These are phyloP conservation scores for Suhomyces faveliae DNA, from an alignment of 805 yeast species.

Conservation along the genomic window DNA sequence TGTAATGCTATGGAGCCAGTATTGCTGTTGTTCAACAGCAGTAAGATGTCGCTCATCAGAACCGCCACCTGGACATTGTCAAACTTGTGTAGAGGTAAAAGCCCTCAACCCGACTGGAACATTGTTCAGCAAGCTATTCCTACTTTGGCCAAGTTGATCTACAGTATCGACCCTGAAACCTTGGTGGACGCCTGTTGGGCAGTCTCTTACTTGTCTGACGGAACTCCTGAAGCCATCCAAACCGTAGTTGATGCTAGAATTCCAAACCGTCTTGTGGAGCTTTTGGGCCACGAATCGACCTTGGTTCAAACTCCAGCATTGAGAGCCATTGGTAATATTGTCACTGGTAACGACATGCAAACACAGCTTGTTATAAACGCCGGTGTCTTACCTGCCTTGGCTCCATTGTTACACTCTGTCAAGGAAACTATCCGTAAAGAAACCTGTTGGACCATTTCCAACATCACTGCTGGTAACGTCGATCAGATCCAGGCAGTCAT, in stretches of 20 bases:
- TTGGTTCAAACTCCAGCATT: slow-evolving; percentile 95
- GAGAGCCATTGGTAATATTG: slow-evolving; percentile 96
- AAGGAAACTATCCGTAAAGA: slow-evolving; percentile 94
- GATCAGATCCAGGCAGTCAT: slow-evolving; percentile 97
- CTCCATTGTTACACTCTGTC: slow-evolving; percentile 73
- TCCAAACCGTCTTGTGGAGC: slow-evolving; percentile 90
- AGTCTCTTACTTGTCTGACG: slow-evolving; percentile 90
- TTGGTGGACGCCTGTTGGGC: slow-evolving; percentile 99
- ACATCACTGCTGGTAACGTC: slow-evolving; percentile 95
- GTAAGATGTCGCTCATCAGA: slow-evolving; percentile 86
- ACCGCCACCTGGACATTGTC: slow-evolving; percentile 98
- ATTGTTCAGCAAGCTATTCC: slow-evolving; percentile 86
- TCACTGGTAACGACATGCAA: slow-evolving; percentile 94
- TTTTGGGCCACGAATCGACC: slow-evolving; percentile 79
- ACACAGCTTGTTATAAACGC: slow-evolving; percentile 93
- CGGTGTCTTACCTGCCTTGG: slow-evolving; percentile 85
- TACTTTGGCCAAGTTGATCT: slow-evolving; percentile 85
- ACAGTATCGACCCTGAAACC: slow-evolving; percentile 88
- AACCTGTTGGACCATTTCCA: slow-evolving; percentile 98
- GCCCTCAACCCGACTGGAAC: slow-evolving; percentile 95
- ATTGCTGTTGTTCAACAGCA: slow-evolving; percentile 68
- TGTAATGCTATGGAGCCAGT: slow-evolving; percentile 91
- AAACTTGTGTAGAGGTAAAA: slow-evolving; percentile 93
- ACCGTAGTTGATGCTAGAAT: slow-evolving; percentile 96
- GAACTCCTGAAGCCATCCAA: slow-evolving; percentile 88